phyloP scores from a whole-genome alignment of 2,329 filamentous ascomycete species.

The Verticillium tricorpus region DNA sequence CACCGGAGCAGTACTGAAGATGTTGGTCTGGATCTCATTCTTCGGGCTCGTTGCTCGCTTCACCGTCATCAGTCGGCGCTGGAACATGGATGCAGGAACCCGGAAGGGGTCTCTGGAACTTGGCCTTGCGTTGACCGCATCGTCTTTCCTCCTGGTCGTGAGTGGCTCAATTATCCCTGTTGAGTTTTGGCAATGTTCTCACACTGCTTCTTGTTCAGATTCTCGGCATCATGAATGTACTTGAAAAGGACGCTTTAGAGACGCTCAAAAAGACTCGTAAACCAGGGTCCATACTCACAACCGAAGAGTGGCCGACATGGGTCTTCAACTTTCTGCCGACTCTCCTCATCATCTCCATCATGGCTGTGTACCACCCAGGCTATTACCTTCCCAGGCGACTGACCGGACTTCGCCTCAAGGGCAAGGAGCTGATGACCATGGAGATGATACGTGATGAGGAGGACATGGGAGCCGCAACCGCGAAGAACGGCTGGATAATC shows the following conservation, averaged over 20 bases:
- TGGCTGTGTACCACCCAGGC: constrained; percentile 9
- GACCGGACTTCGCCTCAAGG: constrained; percentile 5
- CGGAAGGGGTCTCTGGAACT: constrained; percentile 3
- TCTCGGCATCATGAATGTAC: constrained; percentile 6
- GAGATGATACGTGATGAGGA: constrained; percentile 4
- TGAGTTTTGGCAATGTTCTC: not conserved
- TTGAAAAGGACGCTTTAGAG: constrained; percentile 6
- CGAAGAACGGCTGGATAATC: constrained; percentile 1
- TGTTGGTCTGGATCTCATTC: constrained; percentile 6
- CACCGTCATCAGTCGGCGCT: constrained; percentile 5
- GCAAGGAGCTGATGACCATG: constrained; percentile 1
- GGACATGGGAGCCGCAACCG: not conserved
- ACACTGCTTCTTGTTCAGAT: not conserved
- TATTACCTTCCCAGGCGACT: constrained; percentile 9
- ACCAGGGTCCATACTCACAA: constrained; percentile 6
- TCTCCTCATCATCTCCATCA: constrained; percentile 5
- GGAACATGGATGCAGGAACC: constrained; percentile 3
- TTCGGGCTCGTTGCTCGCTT: constrained; percentile 4
- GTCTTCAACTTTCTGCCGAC: constrained; percentile 9
- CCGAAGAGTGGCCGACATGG: constrained; percentile 10
- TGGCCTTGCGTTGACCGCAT: constrained; percentile 6
- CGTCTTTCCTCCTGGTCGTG: constrained; percentile 7
- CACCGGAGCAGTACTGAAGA: constrained; percentile 5
- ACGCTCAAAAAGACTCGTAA: not conserved
- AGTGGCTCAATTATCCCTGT: not conserved